Percentiles rank a stretch among this genome's conserved stretches.
These are phyloP conservation scores for Pleurotus tuber-regium DNA, from an alignment of 768 basidiomycete genomes.

Conservation along the genomic window DNA sequence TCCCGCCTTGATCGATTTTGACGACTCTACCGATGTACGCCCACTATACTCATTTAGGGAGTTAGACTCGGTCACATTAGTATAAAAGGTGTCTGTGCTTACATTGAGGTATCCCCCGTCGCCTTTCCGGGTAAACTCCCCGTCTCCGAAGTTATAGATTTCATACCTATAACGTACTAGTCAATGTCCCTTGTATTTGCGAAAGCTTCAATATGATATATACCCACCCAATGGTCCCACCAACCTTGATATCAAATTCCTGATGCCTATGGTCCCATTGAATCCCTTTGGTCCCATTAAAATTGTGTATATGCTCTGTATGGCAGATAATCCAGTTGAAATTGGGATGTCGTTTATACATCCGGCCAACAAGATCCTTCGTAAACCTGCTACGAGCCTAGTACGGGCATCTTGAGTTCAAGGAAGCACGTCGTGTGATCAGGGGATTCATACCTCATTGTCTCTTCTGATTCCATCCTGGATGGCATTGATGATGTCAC, in stretches of 20 bases:
- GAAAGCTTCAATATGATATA: neutral
- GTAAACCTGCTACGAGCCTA: conserved; percentile 14
- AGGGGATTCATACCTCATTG: neutral
- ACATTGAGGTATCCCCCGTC: conserved; percentile 13
- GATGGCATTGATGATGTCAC: neutral
- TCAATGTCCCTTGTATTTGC: neutral
- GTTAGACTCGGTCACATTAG: neutral
- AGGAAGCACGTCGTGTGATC: neutral
- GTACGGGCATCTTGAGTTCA: neutral
- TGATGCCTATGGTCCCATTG: conserved; percentile 15
- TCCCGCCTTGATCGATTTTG: neutral
- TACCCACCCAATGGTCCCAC: conserved; percentile 15
- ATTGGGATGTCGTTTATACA: conserved; percentile 4
- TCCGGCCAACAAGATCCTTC: conserved; percentile 6
- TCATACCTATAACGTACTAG: conserved; percentile 5
- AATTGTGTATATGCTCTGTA: conserved; percentile 13
- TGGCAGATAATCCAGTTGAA: conserved; percentile 18
- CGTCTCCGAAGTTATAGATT: conserved; percentile 5
- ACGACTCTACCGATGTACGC: neutral
- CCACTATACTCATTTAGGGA: neutral
- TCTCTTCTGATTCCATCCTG: neutral
- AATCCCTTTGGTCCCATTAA: conserved; percentile 12
- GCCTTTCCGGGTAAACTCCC: conserved; percentile 2
- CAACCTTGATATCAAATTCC: conserved; percentile 13
- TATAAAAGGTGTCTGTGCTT: neutral